Evolutionary conservation across 2,329 filamentous ascomycete genomes (phyloP).

Genomic region (Eurotiales sp.): DNA sequence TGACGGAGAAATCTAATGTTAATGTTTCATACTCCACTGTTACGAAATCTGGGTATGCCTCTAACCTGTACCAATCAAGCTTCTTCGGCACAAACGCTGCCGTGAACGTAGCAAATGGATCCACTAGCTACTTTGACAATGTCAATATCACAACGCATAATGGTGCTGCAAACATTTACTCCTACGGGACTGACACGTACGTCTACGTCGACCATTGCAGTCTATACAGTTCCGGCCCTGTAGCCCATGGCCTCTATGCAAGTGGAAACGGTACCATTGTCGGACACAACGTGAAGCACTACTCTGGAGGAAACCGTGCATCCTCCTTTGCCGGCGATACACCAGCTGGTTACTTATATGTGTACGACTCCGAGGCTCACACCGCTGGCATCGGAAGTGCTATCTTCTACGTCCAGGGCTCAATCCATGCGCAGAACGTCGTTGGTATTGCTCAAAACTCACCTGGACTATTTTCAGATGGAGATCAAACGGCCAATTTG

Average conservation of each 20-base stretch:
- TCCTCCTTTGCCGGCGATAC: slow-evolving; percentile 32
- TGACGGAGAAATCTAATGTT: background rate
- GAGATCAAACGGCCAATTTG: background rate
- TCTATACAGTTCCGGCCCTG: slow-evolving; percentile 31
- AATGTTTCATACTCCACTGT: slow-evolving; percentile 25
- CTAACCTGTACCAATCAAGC: slow-evolving; percentile 25
- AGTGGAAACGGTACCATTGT: slow-evolving; percentile 29
- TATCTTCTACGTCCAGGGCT: slow-evolving; percentile 29
- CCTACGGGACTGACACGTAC: slow-evolving; percentile 26
- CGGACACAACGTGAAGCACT: slow-evolving; percentile 23
- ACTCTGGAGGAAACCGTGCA: slow-evolving; percentile 28
- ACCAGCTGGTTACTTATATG: slow-evolving; percentile 25
- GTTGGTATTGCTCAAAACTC: slow-evolving; percentile 17
- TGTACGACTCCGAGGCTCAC: slow-evolving; percentile 27
- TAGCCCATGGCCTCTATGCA: slow-evolving; percentile 31
- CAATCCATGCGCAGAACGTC: slow-evolving; percentile 26
- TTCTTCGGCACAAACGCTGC: slow-evolving; percentile 32
- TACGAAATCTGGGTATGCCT: slow-evolving; percentile 28
- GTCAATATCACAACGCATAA: slow-evolving; percentile 33
- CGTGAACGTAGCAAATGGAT: slow-evolving; percentile 28
- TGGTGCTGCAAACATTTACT: slow-evolving; percentile 31
- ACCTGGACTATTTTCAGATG: background rate
- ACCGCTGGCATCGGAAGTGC: slow-evolving; percentile 29
- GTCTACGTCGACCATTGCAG: slow-evolving; percentile 25
- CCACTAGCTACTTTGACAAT: slow-evolving; percentile 22